These are phyloP conservation scores for Chlorencoelia australis DNA, from an alignment of 2,329 filamentous ascomycete genomes.

Conservation along the genomic window DNA sequence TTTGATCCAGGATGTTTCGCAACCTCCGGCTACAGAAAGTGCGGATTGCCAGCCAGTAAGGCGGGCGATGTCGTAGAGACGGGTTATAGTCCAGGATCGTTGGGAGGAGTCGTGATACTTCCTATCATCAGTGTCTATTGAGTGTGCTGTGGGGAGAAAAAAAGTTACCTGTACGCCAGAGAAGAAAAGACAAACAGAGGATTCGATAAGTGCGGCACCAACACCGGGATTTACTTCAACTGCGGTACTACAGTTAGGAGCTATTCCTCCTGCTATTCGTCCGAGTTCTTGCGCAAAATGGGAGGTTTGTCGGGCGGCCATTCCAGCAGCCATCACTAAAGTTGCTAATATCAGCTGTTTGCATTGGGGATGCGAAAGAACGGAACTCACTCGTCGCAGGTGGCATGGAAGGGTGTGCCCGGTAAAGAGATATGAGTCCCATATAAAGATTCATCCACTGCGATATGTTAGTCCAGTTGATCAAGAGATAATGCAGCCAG, in stretches of 20 bases:
- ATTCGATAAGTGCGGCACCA: conserved; percentile 74
- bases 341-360: neutral
- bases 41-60: conserved; percentile 85
- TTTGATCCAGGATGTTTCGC: conserved; percentile 75
- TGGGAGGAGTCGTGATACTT: conserved; percentile 65
- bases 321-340: conserved; percentile 63
- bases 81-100: conserved; percentile 65
- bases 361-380: conserved; percentile 25
- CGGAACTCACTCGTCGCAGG: conserved; percentile 48
- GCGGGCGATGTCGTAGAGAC: conserved; percentile 64
- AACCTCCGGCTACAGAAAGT: conserved; percentile 59
- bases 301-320: conserved; percentile 64
- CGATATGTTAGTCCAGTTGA: too few species aligned
- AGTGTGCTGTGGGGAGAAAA: neutral
- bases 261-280: conserved; percentile 65
- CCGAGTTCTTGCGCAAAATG: conserved; percentile 66
- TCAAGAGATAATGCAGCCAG: too few species aligned
- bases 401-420: conserved; percentile 82
- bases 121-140: conserved; percentile 2
- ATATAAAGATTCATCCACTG: conserved; percentile 88
- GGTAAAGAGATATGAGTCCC: conserved; percentile 70
- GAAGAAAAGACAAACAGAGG: conserved; percentile 75
- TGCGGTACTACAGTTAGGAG: conserved; percentile 34
- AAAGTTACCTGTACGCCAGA: conserved; percentile 59
- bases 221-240: conserved; percentile 63